Conservation (phyloP, 805 yeast species). For the Saccharomycopsis javanensis region DNA sequence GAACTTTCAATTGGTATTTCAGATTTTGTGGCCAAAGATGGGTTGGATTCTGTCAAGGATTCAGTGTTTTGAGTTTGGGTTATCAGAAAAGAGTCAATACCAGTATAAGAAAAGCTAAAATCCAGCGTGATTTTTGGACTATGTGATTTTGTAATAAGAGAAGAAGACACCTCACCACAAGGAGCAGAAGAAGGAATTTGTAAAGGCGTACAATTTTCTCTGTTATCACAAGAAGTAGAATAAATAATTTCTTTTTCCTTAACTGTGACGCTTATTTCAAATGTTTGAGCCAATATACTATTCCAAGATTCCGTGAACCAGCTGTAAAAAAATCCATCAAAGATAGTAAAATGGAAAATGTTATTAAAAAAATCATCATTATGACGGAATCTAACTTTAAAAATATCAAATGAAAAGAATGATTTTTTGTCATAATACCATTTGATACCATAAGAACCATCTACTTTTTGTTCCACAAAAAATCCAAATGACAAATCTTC, state of each 20-base stretch:
- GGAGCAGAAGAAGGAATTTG: constrained; percentile 4
- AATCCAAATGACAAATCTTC: constrained; percentile 8
- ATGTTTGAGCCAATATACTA: constrained; percentile 1
- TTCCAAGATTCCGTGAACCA: constrained; percentile 11
- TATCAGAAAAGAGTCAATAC: neutral
- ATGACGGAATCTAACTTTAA: constrained; percentile 13
- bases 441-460: constrained; percentile 11
- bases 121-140: neutral
- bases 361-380: constrained; percentile 5
- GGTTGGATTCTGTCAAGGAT: neutral
- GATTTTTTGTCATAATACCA: constrained; percentile 11
- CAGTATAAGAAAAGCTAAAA: neutral
- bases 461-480: constrained; percentile 2
- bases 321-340: constrained; percentile 14
- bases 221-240: constrained; percentile 12
- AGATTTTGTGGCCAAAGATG: neutral
- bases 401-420: constrained; percentile 2
- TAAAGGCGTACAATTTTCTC: constrained; percentile 12
- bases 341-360: neutral
- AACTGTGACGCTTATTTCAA: constrained; percentile 9
- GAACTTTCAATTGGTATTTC: neutral
- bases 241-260: constrained; percentile 6
- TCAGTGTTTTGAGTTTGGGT: neutral
- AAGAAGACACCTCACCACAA: neutral
- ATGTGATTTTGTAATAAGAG: neutral